A percentile compares a stretch with the other conserved stretches of the same genome.
phyloP scores from a whole-genome alignment of 2,329 filamentous ascomycete genomes.

The Daldinia sp. region DNA sequence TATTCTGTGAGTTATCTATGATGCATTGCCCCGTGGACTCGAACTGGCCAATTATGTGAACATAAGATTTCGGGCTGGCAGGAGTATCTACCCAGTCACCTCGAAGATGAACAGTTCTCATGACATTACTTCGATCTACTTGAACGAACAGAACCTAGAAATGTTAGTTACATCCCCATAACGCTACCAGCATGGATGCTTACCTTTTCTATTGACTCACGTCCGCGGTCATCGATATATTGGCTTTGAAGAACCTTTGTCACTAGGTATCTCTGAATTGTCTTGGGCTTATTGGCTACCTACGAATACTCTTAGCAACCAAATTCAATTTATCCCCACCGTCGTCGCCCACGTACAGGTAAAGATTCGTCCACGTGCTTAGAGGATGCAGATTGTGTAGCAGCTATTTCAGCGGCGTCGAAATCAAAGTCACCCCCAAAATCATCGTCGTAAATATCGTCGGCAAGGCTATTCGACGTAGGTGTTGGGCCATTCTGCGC shows the following conservation, averaged over 20 bases:
- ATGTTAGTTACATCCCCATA: conserved; percentile 22
- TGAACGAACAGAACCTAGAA: conserved; percentile 81
- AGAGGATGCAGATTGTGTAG: conserved; percentile 71
- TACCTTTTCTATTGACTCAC: conserved; percentile 75
- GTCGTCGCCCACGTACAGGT: conserved; percentile 61
- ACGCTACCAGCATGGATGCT: conserved; percentile 30
- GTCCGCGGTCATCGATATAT: conserved; percentile 70
- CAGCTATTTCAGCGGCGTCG: conserved; percentile 76
- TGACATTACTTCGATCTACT: conserved; percentile 73
- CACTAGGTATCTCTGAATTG: conserved; percentile 88
- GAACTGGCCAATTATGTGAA: conserved; percentile 87
- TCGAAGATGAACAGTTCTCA: conserved; percentile 77
- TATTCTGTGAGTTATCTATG: conserved; percentile 81
- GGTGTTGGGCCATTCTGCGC: conserved; percentile 22
- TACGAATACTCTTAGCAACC: conserved; percentile 71
- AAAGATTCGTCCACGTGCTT: conserved; percentile 45
- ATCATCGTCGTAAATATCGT: conserved; percentile 71
- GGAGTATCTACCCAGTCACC: conserved; percentile 88
- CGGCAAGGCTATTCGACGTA: conserved; percentile 49
- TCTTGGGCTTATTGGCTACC: conserved; percentile 72
- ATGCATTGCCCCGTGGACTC: conserved; percentile 75
- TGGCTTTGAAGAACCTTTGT: conserved; percentile 75
- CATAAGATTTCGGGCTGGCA: conserved; percentile 75
- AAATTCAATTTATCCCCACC: conserved; percentile 40
- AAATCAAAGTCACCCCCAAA: conserved; percentile 79